phyloP scores from a whole-genome alignment of 257 asterid genomes.

The Nicotiana knightiana region DNA sequence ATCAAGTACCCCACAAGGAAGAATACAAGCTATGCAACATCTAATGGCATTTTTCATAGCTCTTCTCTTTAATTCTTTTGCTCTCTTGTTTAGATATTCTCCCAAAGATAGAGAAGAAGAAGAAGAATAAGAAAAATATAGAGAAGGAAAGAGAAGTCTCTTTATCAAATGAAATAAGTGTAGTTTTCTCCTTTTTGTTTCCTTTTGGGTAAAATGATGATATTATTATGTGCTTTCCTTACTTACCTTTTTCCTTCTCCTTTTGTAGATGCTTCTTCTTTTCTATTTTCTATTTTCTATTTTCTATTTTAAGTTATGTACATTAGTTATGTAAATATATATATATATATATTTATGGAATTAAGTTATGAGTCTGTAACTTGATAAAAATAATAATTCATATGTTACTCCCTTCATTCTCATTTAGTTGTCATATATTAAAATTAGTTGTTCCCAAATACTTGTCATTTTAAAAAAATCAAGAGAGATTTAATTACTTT shows the following conservation, averaged over 20 bases:
- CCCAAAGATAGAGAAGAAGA: not conserved
- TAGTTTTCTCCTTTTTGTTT: not conserved
- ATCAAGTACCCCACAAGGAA: conserved; percentile 95
- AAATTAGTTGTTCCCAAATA: no score
- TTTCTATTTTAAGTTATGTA: not conserved
- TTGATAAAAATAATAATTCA: no score
- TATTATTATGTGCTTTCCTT: conserved; percentile 26
- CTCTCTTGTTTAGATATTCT: not conserved
- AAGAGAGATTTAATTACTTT: no score
- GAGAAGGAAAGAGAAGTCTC: conserved; percentile 19
- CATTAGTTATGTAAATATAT: no score
- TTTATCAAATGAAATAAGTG: conserved; percentile 1
- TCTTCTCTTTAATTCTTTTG: not conserved
- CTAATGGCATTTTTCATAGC: conserved; percentile 63
- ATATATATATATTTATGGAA: no score
- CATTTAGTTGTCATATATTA: no score
- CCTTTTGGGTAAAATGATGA: conserved; percentile 17
- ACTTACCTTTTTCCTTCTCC: not conserved
- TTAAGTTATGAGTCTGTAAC: no score
- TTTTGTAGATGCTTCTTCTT: conserved; percentile 7
- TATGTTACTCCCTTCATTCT: no score
- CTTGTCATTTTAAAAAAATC: no score
- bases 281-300: not conserved
- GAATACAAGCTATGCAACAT: conserved; percentile 95
- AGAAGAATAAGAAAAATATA: not conserved